Base-by-base conservation (phyloP, 768 basidiomycete genomes). In the Rhodosporidiobolus sp. region DNA sequence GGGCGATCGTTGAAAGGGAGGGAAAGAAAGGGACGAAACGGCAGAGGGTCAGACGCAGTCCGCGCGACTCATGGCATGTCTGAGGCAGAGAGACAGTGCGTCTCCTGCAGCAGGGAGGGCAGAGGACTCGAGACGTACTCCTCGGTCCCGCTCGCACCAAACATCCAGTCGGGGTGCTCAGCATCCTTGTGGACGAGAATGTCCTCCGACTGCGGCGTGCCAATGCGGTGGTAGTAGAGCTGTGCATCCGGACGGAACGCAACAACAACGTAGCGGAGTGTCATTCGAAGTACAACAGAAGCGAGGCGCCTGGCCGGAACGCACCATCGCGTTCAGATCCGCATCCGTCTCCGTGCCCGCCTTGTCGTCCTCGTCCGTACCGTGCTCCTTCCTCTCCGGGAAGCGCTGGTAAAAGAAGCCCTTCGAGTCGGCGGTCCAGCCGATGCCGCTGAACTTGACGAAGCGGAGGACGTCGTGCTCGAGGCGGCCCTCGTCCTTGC, bases 361-460 rank as follows among this genome's bases (percentile, higher is more conserved):
- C 63, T 83, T 82, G 69, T 86, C 86, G 69, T 86, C 85, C 24
- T 82, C 81, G 19, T 81, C 83, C 58, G 77, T 73, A 12, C 84
- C 85, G 74, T 87, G 84, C 55, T 80, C 83, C 73, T 77, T 81
- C 63, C 82, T 85, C 32, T 81, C 84, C 6, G 89, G 88, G 78
- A 85, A 90, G 24, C 90, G 57, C 52, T 91, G 90, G 79, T 93
- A 93, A 81, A 92, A 90, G 81, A 92, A 91, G 2, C 91, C 91
- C 72, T 87, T 88, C 65, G 87, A 88, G 80, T 92, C 90, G 66
- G 87, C 86, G 8, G 87, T 87, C 91, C 91, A 92, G 35, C 83
- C 83, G 54, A 91, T 84, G 19, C 83, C 65, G 24, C 88, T 89
- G 81, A 90, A 91, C 79, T 92, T 92, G 73, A 90, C 89, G 78